Percentiles rank a stretch among this genome's conserved stretches.
These are phyloP conservation scores for Hirsutella thompsonii DNA, from an alignment of 2,329 filamentous ascomycete species.

Conservation along the genomic window DNA sequence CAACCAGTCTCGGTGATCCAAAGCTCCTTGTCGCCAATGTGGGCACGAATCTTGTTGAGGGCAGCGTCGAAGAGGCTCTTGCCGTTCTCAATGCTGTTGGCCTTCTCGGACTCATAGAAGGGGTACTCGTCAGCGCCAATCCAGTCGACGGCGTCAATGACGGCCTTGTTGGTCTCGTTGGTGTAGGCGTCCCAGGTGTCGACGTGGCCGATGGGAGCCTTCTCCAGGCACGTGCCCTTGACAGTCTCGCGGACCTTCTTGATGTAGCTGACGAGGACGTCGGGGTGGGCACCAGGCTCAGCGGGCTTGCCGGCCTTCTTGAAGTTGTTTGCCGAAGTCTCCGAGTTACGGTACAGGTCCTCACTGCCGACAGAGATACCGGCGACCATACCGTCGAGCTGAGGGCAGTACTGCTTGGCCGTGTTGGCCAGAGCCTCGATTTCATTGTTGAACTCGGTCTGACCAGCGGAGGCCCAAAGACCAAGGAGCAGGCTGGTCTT, in stretches of 20 bases:
- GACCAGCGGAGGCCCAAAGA: slow-evolving; percentile 66
- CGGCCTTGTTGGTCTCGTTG: slow-evolving; percentile 56
- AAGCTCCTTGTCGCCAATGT: slow-evolving; percentile 53
- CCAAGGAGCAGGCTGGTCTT: slow-evolving; percentile 70
- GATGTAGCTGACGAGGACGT: slow-evolving; percentile 57
- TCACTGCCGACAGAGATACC: slow-evolving; percentile 82
- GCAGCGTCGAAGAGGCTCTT: slow-evolving; percentile 57
- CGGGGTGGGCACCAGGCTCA: slow-evolving; percentile 49
- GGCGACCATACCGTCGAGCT: slow-evolving; percentile 53
- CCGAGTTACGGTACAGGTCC: slow-evolving; percentile 71
- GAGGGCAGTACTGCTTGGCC: slow-evolving; percentile 53
- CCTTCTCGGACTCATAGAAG: slow-evolving; percentile 62
- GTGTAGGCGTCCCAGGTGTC: slow-evolving; percentile 79
- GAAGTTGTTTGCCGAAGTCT: slow-evolving; percentile 42
- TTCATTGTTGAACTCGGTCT: slow-evolving; percentile 55
- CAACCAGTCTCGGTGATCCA: slow-evolving; percentile 88
- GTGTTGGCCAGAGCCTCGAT: slow-evolving; percentile 57
- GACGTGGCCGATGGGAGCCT: slow-evolving; percentile 62
- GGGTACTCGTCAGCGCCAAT: slow-evolving; percentile 77
- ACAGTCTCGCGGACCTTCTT: slow-evolving; percentile 51
- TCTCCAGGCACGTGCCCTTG: slow-evolving; percentile 43
- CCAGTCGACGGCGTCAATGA: slow-evolving; percentile 62
- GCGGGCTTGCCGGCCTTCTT: slow-evolving; percentile 30
- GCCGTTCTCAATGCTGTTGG: slow-evolving; percentile 52
- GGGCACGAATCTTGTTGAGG: slow-evolving; percentile 43